These are phyloP conservation scores for Aspergillus piperis DNA, from an alignment of 2,329 filamentous ascomycete species.

Conservation along the genomic window DNA sequence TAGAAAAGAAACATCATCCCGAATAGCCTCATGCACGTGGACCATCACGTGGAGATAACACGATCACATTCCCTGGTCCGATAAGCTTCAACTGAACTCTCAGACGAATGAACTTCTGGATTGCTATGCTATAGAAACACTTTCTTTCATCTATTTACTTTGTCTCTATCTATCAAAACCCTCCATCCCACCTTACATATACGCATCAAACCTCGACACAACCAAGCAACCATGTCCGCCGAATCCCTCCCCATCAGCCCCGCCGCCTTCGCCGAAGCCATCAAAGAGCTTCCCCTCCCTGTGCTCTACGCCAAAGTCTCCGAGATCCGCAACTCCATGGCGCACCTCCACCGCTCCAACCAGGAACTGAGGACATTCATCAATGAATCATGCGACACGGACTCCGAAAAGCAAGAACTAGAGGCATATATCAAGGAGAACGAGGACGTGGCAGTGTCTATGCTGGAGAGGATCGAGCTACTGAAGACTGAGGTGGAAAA, in stretches of 20 bases:
- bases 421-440: conserved; percentile 57
- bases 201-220: background rate
- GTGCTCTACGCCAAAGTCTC: conserved; percentile 62
- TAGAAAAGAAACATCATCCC: too few relatives aligned
- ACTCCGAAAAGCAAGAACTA: conserved; percentile 45
- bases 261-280: conserved; percentile 56
- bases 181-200: background rate
- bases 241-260: conserved; percentile 52
- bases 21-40: background rate
- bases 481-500: conserved; percentile 55
- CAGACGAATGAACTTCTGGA: background rate
- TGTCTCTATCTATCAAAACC: background rate
- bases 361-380: conserved; percentile 56
- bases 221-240: conserved; percentile 49
- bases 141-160: background rate
- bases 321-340: conserved; percentile 62
- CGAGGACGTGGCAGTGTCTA: conserved; percentile 55
- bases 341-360: conserved; percentile 61
- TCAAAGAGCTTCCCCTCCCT: conserved; percentile 59
- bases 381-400: conserved; percentile 52
- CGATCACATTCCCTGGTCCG: background rate
- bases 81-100: background rate
- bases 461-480: conserved; percentile 57
- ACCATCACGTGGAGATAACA: conserved; percentile 23
- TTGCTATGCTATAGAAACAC: background rate